Evolutionary conservation across 768 basidiomycete genomes (phyloP), one percentile per base, ranked within the genome.

Genomic region (Lactarius vividus): DNA sequence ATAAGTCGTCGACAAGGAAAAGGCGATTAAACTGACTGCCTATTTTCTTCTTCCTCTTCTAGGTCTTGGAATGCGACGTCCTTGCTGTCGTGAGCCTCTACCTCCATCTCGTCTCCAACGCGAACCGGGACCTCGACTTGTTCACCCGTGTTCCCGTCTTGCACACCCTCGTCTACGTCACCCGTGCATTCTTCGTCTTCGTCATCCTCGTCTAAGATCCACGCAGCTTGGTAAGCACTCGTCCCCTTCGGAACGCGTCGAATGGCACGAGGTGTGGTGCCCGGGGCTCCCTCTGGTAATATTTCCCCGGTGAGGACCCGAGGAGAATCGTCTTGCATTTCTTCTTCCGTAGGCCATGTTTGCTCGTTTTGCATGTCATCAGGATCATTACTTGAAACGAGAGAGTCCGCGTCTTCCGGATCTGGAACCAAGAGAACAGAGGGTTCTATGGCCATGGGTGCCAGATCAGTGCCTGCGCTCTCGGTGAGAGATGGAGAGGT

Each of bases 311-410:
- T 69, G 13, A 65, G 61, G 33, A 73, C 69, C 4, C 68, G 57
- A 46, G 42, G 44, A 58, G 39, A 74, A 4, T 72, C 77, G 7
- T 77, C 83, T 26, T 79, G 79, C 88, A 98, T 92, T 75, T 98
- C 96, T 73, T 98, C 96, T 74, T 98, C 94, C 0, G 94, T 96
- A 0, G 96, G 96, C 96, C 96, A 98, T 0, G 96, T 99, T 75
- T 99, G 96, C 72, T 99, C 96, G 74, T 96, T 97, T 40, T 83
- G 86, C 76, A 97, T 83, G 63, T 92, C 88, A 72, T 98, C 95
- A 4, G 90, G 92, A 28, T 91, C 87, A 74, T 96, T 95, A 58
- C 84, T 88, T 1, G 94, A 94, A 15, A 92, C 84, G 57, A 98
- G 78, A 7, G 94, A 94, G 75, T 98, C 96, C 0, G 89, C 91